Percentiles rank a stretch among this genome's conserved stretches.
phyloP scores from a whole-genome alignment of 352 stramenopile genomes.

The Phytophthora macrochlamydospora region DNA sequence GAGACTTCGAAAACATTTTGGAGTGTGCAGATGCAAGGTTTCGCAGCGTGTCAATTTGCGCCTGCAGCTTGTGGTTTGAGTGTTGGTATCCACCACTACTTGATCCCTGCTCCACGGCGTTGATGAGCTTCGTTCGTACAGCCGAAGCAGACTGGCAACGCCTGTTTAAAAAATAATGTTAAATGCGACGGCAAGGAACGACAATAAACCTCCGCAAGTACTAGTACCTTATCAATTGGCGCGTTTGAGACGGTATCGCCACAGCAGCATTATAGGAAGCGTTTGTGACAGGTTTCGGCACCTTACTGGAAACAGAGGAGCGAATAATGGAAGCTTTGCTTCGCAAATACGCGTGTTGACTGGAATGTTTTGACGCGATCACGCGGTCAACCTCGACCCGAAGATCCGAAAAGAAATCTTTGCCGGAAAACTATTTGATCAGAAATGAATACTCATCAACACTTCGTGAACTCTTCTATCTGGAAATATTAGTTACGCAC shows the following conservation, averaged over 20 bases:
- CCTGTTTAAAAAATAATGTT: constrained; percentile 17
- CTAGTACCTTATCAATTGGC: constrained; percentile 28
- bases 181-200: background rate
- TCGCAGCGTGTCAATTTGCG: constrained; percentile 45
- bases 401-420: constrained; percentile 28
- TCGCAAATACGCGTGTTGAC: constrained; percentile 19
- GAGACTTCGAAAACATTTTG: constrained; percentile 9
- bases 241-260: constrained; percentile 28
- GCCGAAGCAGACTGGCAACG: constrained; percentile 70
- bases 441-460: background rate
- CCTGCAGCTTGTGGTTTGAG: constrained; percentile 36
- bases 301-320: constrained; percentile 13
- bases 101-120: constrained; percentile 56
- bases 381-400: constrained; percentile 32
- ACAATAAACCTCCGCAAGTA: too few species aligned
- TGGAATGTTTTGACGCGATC: constrained; percentile 12
- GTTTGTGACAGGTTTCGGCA: background rate
- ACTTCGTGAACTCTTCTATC: too few species aligned
- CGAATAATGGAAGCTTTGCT: constrained; percentile 28
- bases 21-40: constrained; percentile 25
- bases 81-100: constrained; percentile 26
- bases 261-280: constrained; percentile 5
- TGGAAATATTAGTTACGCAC: constrained; percentile 3
- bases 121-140: constrained; percentile 68
- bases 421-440: constrained; percentile 13